Percentiles rank a stretch among this genome's conserved stretches.
Evolutionary conservation across 805 yeast genomes (phyloP).

Genomic region (Ogataea methanolica): DNA sequence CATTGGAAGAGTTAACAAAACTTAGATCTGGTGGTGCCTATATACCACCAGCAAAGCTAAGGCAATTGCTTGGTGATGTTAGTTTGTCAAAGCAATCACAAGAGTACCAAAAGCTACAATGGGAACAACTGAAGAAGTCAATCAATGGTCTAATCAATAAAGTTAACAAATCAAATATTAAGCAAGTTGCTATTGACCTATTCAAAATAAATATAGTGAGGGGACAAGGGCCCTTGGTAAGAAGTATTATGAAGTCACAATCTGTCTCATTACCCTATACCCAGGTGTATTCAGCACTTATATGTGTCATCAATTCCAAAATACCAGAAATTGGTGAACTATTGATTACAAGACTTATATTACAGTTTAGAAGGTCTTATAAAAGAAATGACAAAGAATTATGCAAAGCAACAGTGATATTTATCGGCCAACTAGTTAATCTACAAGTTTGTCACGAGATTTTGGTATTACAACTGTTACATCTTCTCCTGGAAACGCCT

Average conservation of each 20-base stretch:
- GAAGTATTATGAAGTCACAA: slow-evolving; percentile 53
- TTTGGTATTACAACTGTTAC: slow-evolving; percentile 47
- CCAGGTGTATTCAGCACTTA: slow-evolving; percentile 51
- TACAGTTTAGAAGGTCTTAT: slow-evolving; percentile 55
- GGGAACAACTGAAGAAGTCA: slow-evolving; percentile 48
- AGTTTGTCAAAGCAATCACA: slow-evolving; percentile 18
- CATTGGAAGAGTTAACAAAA: slow-evolving; percentile 32
- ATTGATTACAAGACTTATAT: slow-evolving; percentile 45
- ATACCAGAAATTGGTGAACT: slow-evolving; percentile 66
- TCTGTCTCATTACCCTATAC: slow-evolving; percentile 34
- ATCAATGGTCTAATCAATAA: slow-evolving; percentile 47
- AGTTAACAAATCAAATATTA: slow-evolving; percentile 43
- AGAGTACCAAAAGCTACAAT: slow-evolving; percentile 47
- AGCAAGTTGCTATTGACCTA: slow-evolving; percentile 42
- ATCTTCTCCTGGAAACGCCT: slow-evolving; percentile 38
- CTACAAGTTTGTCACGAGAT: slow-evolving; percentile 56
- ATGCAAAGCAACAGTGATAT: slow-evolving; percentile 40
- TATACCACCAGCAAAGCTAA: slow-evolving; percentile 50
- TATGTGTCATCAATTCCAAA: slow-evolving; percentile 58
- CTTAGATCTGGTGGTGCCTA: slow-evolving; percentile 43
- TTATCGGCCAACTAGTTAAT: slow-evolving; percentile 61
- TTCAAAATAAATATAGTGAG: slow-evolving; percentile 55
- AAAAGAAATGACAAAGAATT: slow-evolving; percentile 39
- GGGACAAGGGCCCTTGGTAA: slow-evolving; percentile 58
- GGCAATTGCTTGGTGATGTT: slow-evolving; percentile 33